These are phyloP conservation scores for Yamadazyma atmosphaerica DNA, from an alignment of 1,139 yeast genomes.

Conservation along the genomic window DNA sequence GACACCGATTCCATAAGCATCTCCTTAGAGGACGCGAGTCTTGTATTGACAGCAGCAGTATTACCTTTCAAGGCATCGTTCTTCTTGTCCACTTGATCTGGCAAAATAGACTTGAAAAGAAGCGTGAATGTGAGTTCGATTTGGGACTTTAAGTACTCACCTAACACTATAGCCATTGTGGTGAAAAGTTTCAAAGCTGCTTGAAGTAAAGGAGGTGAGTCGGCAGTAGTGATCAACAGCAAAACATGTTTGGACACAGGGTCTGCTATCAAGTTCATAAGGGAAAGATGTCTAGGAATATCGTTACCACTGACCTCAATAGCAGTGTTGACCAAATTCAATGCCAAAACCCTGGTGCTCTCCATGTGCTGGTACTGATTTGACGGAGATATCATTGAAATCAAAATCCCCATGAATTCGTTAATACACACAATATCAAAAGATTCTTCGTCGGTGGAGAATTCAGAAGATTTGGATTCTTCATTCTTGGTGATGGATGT, in stretches of 20 bases:
- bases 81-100: slow-evolving; percentile 20
- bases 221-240: slow-evolving; percentile 73
- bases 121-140: slow-evolving; percentile 64
- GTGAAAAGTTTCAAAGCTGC: slow-evolving; percentile 76
- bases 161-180: slow-evolving; percentile 61
- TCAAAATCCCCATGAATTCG: slow-evolving; percentile 70
- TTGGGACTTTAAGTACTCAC: slow-evolving; percentile 61
- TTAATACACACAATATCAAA: slow-evolving; percentile 69
- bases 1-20: slow-evolving; percentile 82
- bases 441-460: slow-evolving; percentile 33
- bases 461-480: not conserved
- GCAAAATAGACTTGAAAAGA: slow-evolving; percentile 55
- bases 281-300: slow-evolving; percentile 63
- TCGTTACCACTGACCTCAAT: slow-evolving; percentile 78
- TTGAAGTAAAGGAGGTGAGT: slow-evolving; percentile 66
- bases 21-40: slow-evolving; percentile 57
- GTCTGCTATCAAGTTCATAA: slow-evolving; percentile 71
- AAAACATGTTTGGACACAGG: slow-evolving; percentile 81
- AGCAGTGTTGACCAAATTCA: slow-evolving; percentile 72
- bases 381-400: slow-evolving; percentile 83
- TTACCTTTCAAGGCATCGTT: slow-evolving; percentile 27
- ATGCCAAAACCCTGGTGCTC: slow-evolving; percentile 79
- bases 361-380: slow-evolving; percentile 86
- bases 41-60: slow-evolving; percentile 19
- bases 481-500: slow-evolving; percentile 1